Evolutionary conservation across 78 protist genomes (phyloP).

Genomic region (Guillardia theta): DNA sequence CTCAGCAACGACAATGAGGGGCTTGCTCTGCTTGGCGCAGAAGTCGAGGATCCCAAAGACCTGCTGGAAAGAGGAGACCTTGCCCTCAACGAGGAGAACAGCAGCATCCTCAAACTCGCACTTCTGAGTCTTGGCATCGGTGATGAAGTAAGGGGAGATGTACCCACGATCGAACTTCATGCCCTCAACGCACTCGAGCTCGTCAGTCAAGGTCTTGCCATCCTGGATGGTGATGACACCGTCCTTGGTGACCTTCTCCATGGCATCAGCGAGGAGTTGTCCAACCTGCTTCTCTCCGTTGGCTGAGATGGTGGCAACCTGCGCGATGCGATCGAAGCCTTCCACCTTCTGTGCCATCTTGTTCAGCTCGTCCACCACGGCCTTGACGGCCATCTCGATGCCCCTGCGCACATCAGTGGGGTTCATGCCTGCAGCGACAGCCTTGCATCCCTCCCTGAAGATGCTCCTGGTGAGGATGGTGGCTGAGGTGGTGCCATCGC

Average conservation of each 20-base stretch:
- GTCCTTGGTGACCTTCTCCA: slow-evolving; percentile 97
- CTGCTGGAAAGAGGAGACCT: slow-evolving; percentile 72
- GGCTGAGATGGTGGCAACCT: slow-evolving; percentile 97
- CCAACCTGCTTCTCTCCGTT: slow-evolving; percentile 97
- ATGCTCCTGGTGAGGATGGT: slow-evolving; percentile 96
- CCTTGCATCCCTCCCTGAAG: slow-evolving; percentile 92
- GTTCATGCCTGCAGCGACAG: slow-evolving; percentile 97
- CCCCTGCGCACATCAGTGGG: slow-evolving; percentile 97
- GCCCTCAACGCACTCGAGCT: slow-evolving; percentile 91
- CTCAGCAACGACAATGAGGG: slow-evolving; percentile 94
- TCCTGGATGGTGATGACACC: slow-evolving; percentile 99
- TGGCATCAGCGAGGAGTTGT: slow-evolving; percentile 92
- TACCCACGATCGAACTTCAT: slow-evolving; percentile 93
- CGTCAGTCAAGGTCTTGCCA: slow-evolving; percentile 94
- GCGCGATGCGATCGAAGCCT: slow-evolving; percentile 88
- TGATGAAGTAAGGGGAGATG: slow-evolving; percentile 95
- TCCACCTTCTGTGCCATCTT: slow-evolving; percentile 53
- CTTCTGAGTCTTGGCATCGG: slow-evolving; percentile 83
- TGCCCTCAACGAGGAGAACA: slow-evolving; percentile 76
- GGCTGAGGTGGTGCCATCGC: slow-evolving; percentile 99
- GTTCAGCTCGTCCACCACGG: slow-evolving; percentile 72
- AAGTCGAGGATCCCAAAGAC: slow-evolving; percentile 89
- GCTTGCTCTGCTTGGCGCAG: slow-evolving; percentile 53
- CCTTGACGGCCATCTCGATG: slow-evolving; percentile 86
- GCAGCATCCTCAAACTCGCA: slow-evolving; percentile 85